Percentiles rank a stretch among this genome's conserved stretches.
Evolutionary conservation across 75 land plant genomes (phyloP).

Genomic region (Cupressus sempervirens): DNA sequence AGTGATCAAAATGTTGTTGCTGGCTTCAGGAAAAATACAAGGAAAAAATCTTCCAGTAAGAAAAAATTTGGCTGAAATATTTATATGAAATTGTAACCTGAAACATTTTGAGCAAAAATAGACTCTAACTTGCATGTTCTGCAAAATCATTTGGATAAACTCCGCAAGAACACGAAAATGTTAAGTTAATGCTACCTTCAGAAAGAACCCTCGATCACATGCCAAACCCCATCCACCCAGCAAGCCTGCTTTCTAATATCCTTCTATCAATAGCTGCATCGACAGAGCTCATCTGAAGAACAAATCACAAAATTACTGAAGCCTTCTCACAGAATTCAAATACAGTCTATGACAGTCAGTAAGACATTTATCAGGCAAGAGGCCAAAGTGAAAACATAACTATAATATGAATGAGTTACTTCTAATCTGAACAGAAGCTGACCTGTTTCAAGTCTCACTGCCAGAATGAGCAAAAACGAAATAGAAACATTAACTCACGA

Average conservation of each 20-base stretch:
- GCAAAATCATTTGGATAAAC: background rate
- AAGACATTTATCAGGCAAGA: conserved; percentile 2
- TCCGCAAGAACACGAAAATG: background rate
- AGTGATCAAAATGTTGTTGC: background rate
- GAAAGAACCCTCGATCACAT: conserved; percentile 18
- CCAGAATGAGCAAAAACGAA: conserved; percentile 15
- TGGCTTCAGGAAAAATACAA: conserved; percentile 3
- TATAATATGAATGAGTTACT: conserved; percentile 4
- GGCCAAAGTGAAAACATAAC: background rate
- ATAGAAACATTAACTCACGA: conserved; percentile 15
- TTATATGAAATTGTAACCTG: background rate
- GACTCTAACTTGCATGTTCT: background rate
- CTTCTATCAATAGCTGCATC: conserved; percentile 98
- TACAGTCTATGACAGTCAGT: background rate
- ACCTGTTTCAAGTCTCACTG: conserved; percentile 14
- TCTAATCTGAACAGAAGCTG: conserved; percentile 16
- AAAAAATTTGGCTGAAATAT: background rate
- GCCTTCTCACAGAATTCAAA: background rate
- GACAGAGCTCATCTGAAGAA: conserved; percentile 89
- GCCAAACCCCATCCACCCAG: conserved; percentile 83
- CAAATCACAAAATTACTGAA: conserved; percentile 8
- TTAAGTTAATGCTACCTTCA: conserved; percentile 7
- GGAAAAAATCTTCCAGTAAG: background rate
- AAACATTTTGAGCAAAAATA: background rate
- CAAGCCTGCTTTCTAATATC: conserved; percentile 93